A percentile compares a stretch with the other conserved stretches of the same genome.
These are phyloP conservation scores for Microcos paniculata DNA, from an alignment of 345 rosid species.

Conservation along the genomic window DNA sequence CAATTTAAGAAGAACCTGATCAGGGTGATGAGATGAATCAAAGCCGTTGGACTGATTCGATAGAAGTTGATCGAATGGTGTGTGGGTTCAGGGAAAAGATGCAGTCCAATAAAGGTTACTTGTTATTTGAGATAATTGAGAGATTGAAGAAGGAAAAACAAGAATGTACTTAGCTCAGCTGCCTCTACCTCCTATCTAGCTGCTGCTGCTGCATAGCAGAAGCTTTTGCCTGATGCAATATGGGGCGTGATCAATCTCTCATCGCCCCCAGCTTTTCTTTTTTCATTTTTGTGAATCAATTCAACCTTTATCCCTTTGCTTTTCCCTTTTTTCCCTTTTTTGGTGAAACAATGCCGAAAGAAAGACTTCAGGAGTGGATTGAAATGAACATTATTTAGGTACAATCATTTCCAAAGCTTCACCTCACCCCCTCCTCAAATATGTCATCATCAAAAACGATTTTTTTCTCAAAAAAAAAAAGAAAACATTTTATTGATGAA, in stretches of 20 bases:
- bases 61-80: conserved; percentile 1
- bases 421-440: no score
- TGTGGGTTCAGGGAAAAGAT: not conserved
- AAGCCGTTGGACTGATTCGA: not conserved
- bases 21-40: not conserved
- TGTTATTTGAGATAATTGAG: not conserved
- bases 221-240: not conserved
- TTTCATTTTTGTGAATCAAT: not conserved
- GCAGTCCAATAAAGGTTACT: not conserved
- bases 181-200: not conserved
- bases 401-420: conserved; percentile 3
- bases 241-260: conserved; percentile 24
- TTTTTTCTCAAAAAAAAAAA: not conserved
- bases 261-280: conserved; percentile 16
- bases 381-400: not conserved
- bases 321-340: conserved; percentile 13
- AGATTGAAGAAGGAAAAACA: no score
- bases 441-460: no score
- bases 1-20: not conserved
- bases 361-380: not conserved
- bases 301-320: conserved; percentile 1
- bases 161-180: not conserved
- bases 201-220: not conserved
- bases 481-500: not conserved
- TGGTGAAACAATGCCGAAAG: conserved; percentile 13